These are phyloP conservation scores for Hypomyces perniciosus DNA, from an alignment of 2,329 filamentous ascomycete species.

Conservation along the genomic window DNA sequence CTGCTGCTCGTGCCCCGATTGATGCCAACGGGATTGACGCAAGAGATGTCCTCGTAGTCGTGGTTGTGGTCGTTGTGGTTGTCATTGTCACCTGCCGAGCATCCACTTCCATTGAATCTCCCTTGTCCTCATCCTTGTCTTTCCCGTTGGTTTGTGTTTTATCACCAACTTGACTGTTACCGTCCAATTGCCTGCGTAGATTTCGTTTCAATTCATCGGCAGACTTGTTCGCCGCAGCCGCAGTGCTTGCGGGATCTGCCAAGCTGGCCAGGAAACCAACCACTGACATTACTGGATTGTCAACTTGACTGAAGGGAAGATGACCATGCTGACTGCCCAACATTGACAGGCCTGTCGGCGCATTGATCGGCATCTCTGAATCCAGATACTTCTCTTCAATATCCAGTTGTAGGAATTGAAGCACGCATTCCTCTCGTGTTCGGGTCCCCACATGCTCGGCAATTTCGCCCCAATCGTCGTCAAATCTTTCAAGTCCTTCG, in stretches of 20 bases:
- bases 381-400: slow-evolving; percentile 98
- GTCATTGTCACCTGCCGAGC: slow-evolving; percentile 46
- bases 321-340: slow-evolving; percentile 70
- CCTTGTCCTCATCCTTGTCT: slow-evolving; percentile 44
- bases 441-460: slow-evolving; percentile 87
- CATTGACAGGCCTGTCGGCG: slow-evolving; percentile 55
- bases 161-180: slow-evolving; percentile 27
- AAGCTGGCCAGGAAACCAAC: slow-evolving; percentile 90
- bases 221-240: slow-evolving; percentile 81
- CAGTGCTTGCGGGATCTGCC: slow-evolving; percentile 82
- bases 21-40: slow-evolving; percentile 79
- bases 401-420: slow-evolving; percentile 92
- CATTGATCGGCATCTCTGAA: slow-evolving; percentile 52
- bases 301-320: slow-evolving; percentile 82
- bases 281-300: slow-evolving; percentile 95
- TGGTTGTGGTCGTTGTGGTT: slow-evolving; percentile 46
- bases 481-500: slow-evolving; percentile 85
- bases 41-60: slow-evolving; percentile 43
- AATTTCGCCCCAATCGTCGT: slow-evolving; percentile 93
- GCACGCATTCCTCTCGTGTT: slow-evolving; percentile 89
- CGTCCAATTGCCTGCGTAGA: slow-evolving; percentile 71
- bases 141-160: slow-evolving; percentile 53
- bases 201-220: slow-evolving; percentile 79
- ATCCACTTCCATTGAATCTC: slow-evolving; percentile 61
- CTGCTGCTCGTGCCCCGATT: slow-evolving; percentile 78